A percentile compares a stretch with the other conserved stretches of the same genome.
phyloP scores from a whole-genome alignment of 2,329 filamentous ascomycete genomes.

The Talaromyces sp. region DNA sequence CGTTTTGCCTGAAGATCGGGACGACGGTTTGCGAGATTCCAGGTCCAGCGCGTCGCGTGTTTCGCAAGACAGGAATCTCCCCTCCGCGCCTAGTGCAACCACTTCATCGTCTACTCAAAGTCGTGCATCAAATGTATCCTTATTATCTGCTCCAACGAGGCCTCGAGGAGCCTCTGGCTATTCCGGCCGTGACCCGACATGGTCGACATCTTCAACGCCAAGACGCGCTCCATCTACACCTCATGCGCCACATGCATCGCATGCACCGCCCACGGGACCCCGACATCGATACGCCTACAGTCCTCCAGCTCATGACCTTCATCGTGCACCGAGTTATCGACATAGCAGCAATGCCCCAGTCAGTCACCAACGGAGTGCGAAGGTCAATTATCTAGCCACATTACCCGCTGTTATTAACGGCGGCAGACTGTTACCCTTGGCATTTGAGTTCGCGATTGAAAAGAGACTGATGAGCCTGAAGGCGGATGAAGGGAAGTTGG shows the following conservation, averaged over 20 bases:
- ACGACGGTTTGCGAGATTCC: conserved; percentile 2
- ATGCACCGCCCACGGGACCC: conserved; percentile 38
- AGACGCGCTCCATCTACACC: conserved; percentile 34
- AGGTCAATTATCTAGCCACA: conserved; percentile 40
- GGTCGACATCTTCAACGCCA: conserved; percentile 29
- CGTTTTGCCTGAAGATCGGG: background rate
- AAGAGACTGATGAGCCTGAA: conserved; percentile 47
- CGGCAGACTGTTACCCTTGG: conserved; percentile 39
- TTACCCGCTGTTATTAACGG: conserved; percentile 41
- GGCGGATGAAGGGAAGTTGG: conserved; percentile 43
- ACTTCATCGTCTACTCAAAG: conserved; percentile 36
- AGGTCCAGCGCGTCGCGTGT: background rate
- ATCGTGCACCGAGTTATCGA: conserved; percentile 35
- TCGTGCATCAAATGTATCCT: conserved; percentile 38
- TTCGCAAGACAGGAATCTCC: conserved; percentile 2
- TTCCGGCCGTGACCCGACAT: conserved; percentile 28
- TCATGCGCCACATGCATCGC: conserved; percentile 20
- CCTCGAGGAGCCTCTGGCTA: conserved; percentile 41
- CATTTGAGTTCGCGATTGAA: conserved; percentile 39
- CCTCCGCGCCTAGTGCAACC: conserved; percentile 33
- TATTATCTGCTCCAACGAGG: conserved; percentile 48
- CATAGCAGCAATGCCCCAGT: conserved; percentile 26
- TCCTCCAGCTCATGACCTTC: conserved; percentile 27
- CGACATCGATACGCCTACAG: conserved; percentile 31
- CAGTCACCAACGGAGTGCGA: conserved; percentile 31